Evolutionary conservation across 768 basidiomycete genomes (phyloP).

Genomic region (Vararia minispora): DNA sequence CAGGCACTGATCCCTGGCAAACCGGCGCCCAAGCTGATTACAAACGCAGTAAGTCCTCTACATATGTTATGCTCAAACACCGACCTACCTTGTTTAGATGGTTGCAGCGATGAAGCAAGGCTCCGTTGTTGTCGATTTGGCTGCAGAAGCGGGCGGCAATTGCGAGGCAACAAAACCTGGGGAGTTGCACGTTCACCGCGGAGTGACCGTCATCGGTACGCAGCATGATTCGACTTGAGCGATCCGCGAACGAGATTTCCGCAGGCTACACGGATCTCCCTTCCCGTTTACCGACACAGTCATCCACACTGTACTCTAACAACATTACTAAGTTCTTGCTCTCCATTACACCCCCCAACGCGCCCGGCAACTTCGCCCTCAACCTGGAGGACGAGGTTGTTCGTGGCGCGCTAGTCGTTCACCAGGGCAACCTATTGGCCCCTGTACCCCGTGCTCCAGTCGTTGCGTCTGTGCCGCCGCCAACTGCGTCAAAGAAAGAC

Average conservation of each 20-base stretch:
- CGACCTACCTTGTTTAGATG: slow-evolving; percentile 33
- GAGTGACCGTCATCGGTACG: slow-evolving; percentile 75
- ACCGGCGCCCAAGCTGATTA: slow-evolving; percentile 80
- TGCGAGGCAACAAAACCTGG: slow-evolving; percentile 77
- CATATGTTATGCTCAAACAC: background rate
- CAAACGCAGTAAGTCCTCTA: slow-evolving; percentile 35
- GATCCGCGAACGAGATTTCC: background rate
- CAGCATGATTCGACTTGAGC: background rate
- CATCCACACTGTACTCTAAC: slow-evolving; percentile 83
- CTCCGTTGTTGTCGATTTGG: slow-evolving; percentile 79
- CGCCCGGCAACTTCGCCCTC: slow-evolving; percentile 48
- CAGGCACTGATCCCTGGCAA: slow-evolving; percentile 79
- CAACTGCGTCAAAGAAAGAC: slow-evolving; percentile 34
- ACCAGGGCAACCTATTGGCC: slow-evolving; percentile 53
- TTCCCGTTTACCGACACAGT: slow-evolving; percentile 83
- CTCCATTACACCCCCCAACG: slow-evolving; percentile 43
- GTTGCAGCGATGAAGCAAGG: slow-evolving; percentile 88
- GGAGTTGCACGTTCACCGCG: slow-evolving; percentile 52
- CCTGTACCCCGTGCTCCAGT: slow-evolving; percentile 61
- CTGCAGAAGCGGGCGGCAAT: slow-evolving; percentile 85
- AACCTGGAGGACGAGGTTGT: slow-evolving; percentile 79
- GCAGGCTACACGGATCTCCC: slow-evolving; percentile 77
- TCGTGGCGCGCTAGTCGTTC: slow-evolving; percentile 67
- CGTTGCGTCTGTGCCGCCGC: slow-evolving; percentile 41
- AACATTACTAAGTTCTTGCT: slow-evolving; percentile 85